Percentiles rank a stretch among this genome's conserved stretches.
Conservation (phyloP, 768 basidiomycete species). For the Clitopilus passeckerianus region DNA sequence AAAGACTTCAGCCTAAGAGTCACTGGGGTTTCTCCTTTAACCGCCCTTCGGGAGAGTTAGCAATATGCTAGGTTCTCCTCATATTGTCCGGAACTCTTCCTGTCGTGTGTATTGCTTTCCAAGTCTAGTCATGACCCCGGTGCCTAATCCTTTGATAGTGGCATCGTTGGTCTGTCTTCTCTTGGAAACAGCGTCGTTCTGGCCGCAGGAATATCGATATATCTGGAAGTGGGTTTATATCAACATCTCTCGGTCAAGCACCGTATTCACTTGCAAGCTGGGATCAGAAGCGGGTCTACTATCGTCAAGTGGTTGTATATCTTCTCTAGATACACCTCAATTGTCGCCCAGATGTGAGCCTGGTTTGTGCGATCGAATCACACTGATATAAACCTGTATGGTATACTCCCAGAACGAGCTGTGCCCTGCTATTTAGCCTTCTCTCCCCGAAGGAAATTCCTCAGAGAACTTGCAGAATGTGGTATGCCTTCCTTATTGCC, state of each 20-base stretch:
- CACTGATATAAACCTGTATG: no score
- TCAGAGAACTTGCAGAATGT: constrained; percentile 1
- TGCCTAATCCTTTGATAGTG: not conserved
- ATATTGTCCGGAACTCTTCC: not conserved
- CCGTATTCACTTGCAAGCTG: not conserved
- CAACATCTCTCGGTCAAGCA: not conserved
- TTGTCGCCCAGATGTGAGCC: constrained; percentile 4
- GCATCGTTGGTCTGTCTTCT: constrained; percentile 4
- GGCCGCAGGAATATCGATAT: constrained; percentile 5
- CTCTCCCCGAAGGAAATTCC: not conserved
- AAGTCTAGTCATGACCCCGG: not conserved
- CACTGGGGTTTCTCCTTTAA: no score
- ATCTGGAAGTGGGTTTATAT: constrained; percentile 10
- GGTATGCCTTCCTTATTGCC: constrained; percentile 3
- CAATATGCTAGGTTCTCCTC: not conserved
- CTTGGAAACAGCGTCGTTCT: constrained; percentile 7
- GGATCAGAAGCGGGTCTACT: not conserved
- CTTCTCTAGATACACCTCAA: constrained; percentile 7
- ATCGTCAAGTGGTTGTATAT: constrained; percentile 10
- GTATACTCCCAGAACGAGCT: constrained; percentile 4
- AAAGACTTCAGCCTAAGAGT: no score
- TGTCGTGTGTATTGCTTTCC: no score
- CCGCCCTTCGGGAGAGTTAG: no score
- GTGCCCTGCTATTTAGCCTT: not conserved
- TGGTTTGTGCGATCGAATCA: no score